Percentiles rank a stretch among this genome's conserved stretches.
These are phyloP conservation scores for Rhodotorula sp. DNA, from an alignment of 1,284 basidiomycete genomes.

Conservation along the genomic window DNA sequence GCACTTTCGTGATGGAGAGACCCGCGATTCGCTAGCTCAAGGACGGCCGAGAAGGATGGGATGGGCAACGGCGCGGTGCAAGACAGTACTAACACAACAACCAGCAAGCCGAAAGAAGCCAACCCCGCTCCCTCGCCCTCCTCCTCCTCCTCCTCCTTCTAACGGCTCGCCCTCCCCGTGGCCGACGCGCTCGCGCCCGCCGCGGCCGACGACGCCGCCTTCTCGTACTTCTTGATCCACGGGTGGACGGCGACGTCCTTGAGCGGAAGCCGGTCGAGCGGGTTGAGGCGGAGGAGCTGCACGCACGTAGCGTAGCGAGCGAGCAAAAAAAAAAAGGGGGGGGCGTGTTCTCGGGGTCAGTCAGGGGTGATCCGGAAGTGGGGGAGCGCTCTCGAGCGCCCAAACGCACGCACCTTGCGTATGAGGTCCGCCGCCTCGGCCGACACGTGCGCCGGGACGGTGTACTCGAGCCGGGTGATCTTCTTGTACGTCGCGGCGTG, in stretches of 20 bases:
- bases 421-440: constrained; percentile 70
- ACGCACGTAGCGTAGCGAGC: background rate
- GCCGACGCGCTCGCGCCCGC: background rate
- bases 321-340: constrained; percentile 31
- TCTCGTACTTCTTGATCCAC: constrained; percentile 81
- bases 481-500: constrained; percentile 80
- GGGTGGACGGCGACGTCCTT: constrained; percentile 80
- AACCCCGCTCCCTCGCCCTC: too few relatives aligned
- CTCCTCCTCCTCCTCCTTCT: background rate
- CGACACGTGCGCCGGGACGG: constrained; percentile 66
- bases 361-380: background rate
- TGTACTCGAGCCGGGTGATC: constrained; percentile 78
- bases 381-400: background rate
- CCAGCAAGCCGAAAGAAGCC: background rate
- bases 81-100: background rate
- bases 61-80: background rate
- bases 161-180: background rate
- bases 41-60: too few relatives aligned
- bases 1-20: too few relatives aligned
- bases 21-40: too few relatives aligned
- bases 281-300: constrained; percentile 84
- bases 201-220: background rate
- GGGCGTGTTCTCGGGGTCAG: constrained; percentile 47
- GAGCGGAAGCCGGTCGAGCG: constrained; percentile 78
- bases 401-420: constrained; percentile 54